These are phyloP conservation scores for Saccharomycopsis sp. DNA, from an alignment of 805 yeast species.

Conservation along the genomic window DNA sequence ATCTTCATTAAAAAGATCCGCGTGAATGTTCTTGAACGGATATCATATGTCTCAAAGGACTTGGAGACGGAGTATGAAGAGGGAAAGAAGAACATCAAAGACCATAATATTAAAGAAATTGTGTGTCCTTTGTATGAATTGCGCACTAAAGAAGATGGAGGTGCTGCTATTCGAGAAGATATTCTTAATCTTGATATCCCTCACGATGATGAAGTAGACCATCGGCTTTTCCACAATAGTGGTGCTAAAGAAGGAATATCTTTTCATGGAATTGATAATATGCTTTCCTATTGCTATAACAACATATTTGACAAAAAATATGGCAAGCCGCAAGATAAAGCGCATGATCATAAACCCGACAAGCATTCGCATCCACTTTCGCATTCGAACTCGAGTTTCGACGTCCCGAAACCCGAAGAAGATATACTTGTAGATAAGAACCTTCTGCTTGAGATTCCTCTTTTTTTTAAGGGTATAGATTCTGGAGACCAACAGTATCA, in stretches of 20 bases:
- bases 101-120: conserved; percentile 37
- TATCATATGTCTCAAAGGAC: conserved; percentile 55
- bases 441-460: conserved; percentile 10
- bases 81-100: conserved; percentile 27
- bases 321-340: not conserved
- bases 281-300: conserved; percentile 13
- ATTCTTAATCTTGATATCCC: conserved; percentile 29
- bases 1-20: conserved; percentile 56
- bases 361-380: too few species aligned
- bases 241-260: not conserved
- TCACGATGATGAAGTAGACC: not conserved
- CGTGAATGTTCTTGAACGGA: conserved; percentile 59
- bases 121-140: conserved; percentile 56
- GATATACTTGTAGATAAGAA: conserved; percentile 9
- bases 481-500: conserved; percentile 4
- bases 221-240: not conserved
- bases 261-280: not conserved
- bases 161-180: conserved; percentile 51
- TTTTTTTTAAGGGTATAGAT: conserved; percentile 19
- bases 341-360: too few species aligned
- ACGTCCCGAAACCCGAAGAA: conserved; percentile 3
- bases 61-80: conserved; percentile 48
- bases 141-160: conserved; percentile 43
- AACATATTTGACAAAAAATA: not conserved
- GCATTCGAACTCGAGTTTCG: too few species aligned